phyloP scores from a whole-genome alignment of 1,284 basidiomycete species.

The Marasmius tenuissimus region DNA sequence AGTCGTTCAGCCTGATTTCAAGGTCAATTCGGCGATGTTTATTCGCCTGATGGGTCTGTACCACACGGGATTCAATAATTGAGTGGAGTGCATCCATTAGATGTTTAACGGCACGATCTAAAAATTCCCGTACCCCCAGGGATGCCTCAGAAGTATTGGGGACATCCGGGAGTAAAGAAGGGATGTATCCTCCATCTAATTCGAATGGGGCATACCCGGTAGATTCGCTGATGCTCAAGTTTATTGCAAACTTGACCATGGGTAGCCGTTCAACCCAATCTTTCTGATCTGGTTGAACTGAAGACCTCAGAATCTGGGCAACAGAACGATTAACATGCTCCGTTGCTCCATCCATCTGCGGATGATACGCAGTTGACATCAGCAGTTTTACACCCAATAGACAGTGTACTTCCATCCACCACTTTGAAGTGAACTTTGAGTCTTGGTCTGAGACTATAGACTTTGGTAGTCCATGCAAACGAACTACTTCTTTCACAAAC shows the following conservation, averaged over 20 bases:
- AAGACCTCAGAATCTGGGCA: slow-evolving; percentile 22
- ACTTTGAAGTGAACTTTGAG: slow-evolving; percentile 24
- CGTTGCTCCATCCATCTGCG: slow-evolving; percentile 11
- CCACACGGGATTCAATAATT: slow-evolving; percentile 24
- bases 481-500: slow-evolving; percentile 19
- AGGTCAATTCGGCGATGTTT: slow-evolving; percentile 6
- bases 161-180: neutral
- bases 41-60: slow-evolving; percentile 28
- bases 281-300: slow-evolving; percentile 29
- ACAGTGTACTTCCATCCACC: slow-evolving; percentile 26
- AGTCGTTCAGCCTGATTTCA: neutral
- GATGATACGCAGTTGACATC: neutral
- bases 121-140: neutral
- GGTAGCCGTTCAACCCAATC: slow-evolving; percentile 33
- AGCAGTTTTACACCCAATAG: slow-evolving; percentile 21
- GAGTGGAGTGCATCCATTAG: slow-evolving; percentile 27
- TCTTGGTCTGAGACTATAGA: slow-evolving; percentile 26
- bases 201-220: slow-evolving; percentile 38
- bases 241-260: slow-evolving; percentile 21
- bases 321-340: slow-evolving; percentile 26
- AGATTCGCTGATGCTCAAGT: slow-evolving; percentile 19
- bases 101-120: slow-evolving; percentile 5
- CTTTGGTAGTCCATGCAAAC: slow-evolving; percentile 23
- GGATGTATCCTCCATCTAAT: slow-evolving; percentile 26
- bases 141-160: neutral